These are phyloP conservation scores for Penicillium sp. DNA, from an alignment of 2,329 filamentous ascomycete species.

Conservation along the genomic window DNA sequence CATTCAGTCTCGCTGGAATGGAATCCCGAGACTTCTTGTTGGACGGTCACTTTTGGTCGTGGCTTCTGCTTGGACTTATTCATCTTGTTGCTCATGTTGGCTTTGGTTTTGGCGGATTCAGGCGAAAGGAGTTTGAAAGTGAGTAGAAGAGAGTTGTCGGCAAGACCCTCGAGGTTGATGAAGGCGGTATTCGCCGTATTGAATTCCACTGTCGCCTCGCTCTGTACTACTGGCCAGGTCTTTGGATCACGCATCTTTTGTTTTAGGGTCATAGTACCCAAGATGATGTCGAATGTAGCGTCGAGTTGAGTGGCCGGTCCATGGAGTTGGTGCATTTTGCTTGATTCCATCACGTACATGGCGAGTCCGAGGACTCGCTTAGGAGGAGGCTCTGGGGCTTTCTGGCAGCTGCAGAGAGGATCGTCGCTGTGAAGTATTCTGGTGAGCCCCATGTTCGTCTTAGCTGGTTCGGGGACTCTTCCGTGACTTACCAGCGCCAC, in stretches of 20 bases:
- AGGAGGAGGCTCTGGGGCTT: slow-evolving; percentile 6
- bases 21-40: slow-evolving; percentile 22
- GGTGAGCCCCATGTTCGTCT: background rate
- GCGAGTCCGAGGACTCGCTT: slow-evolving; percentile 14
- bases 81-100: background rate
- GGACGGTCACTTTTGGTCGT: slow-evolving; percentile 17
- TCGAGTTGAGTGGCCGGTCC: slow-evolving; percentile 21
- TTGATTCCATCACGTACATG: slow-evolving; percentile 12
- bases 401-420: slow-evolving; percentile 22
- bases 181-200: slow-evolving; percentile 20
- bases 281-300: slow-evolving; percentile 23
- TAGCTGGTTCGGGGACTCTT: background rate
- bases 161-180: slow-evolving; percentile 27
- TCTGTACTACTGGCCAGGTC: background rate
- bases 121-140: slow-evolving; percentile 16
- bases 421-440: slow-evolving; percentile 15
- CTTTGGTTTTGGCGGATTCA: slow-evolving; percentile 6
- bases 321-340: slow-evolving; percentile 15
- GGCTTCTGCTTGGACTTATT: background rate
- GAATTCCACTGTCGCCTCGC: slow-evolving; percentile 12
- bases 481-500: slow-evolving; percentile 9
- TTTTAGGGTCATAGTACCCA: slow-evolving; percentile 18
- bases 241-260: slow-evolving; percentile 17
- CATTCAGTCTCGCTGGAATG: slow-evolving; percentile 10
- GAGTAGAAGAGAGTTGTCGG: slow-evolving; percentile 25